Base-by-base conservation (phyloP, 352 stramenopile species). In the Pythium phragmiticola region DNA sequence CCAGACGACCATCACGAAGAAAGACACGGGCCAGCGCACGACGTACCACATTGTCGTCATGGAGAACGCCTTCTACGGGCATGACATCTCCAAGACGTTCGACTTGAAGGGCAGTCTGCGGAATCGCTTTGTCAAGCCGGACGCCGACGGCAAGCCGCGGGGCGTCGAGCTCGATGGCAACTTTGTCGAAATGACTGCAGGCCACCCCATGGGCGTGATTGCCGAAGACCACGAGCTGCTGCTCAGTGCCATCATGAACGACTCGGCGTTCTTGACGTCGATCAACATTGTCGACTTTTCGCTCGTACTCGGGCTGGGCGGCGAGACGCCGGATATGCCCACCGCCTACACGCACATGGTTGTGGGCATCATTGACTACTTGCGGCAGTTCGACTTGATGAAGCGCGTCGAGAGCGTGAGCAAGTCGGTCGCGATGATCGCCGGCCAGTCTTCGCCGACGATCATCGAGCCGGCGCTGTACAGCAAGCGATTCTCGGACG, bases 231-330 rank as follows among this genome's bases (percentile, higher is more conserved):
- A 96, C 57, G 61, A 75, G n/a, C 77, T 84, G 51, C 72, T 94
- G 26, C 57, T 85, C 49, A 79, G 84, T 33, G 96, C 95, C 21
- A 97, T 99, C 69, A 74, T 98, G 55, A 98, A 99, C 79, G 94
- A 99, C 75, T 98, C 95, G 14, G 67, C 88, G 23, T 99, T 99
- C 69, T 84, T 99, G 43, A 96, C 88, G 46, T 98, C 97, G 36
- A 98, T 99, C 58, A 99, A 99, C 75, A 98, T 99, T 42, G 86
- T 99, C 50, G 97, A 99, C 75, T 99, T 99, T 63, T 99, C 95
- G 16, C 98, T 99, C 78, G 79, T 99, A n/a, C 89, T 99, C 11
- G 74, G 97, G 58, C 55, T 98, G 84, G 63, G 80, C 85, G 43
- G 65, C 12, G 61, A 89, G 70, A 60, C 82, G 2, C 61, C 73